Evolutionary conservation across 257 asterid genomes (phyloP).

Genomic region (Ophiorrhiza pumila): DNA sequence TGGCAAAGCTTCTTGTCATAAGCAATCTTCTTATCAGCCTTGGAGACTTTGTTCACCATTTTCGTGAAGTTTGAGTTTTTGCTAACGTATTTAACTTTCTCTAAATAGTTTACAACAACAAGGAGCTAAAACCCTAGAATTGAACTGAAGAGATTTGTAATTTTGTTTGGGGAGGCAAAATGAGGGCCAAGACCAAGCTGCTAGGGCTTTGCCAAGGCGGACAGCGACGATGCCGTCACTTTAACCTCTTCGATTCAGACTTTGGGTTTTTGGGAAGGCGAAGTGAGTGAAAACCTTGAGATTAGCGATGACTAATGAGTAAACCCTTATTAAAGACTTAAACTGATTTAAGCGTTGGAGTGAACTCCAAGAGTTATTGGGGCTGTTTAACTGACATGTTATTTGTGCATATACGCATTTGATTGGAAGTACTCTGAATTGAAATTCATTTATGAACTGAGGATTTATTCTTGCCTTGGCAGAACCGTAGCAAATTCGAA

Average conservation of each 20-base stretch:
- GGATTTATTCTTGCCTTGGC: too few relatives aligned
- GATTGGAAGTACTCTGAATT: too few relatives aligned
- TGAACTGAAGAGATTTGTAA: slow-evolving; percentile 34
- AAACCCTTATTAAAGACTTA: too few relatives aligned
- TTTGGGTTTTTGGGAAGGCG: background rate
- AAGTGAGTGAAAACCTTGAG: background rate
- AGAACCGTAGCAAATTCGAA: too few relatives aligned
- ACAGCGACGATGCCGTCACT: slow-evolving; percentile 65
- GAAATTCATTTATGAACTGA: too few relatives aligned
- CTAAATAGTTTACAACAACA: background rate
- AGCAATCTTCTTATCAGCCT: slow-evolving; percentile 77
- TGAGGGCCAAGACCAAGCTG: slow-evolving; percentile 72
- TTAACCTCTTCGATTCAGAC: slow-evolving; percentile 55
- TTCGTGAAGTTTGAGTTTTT: slow-evolving; percentile 9
- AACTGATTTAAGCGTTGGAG: too few relatives aligned
- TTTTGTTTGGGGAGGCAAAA: slow-evolving; percentile 19
- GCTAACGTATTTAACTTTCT: background rate
- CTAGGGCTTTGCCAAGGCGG: slow-evolving; percentile 60
- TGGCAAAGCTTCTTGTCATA: slow-evolving; percentile 76
- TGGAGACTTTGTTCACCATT: slow-evolving; percentile 62
- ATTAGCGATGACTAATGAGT: too few relatives aligned
- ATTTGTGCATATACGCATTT: too few relatives aligned
- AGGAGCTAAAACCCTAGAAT: slow-evolving; percentile 30
- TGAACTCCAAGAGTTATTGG: too few relatives aligned
- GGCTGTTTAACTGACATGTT: too few relatives aligned